These are phyloP conservation scores for Penicillium silybi DNA, from an alignment of 495 filamentous ascomycete genomes.

Conservation along the genomic window DNA sequence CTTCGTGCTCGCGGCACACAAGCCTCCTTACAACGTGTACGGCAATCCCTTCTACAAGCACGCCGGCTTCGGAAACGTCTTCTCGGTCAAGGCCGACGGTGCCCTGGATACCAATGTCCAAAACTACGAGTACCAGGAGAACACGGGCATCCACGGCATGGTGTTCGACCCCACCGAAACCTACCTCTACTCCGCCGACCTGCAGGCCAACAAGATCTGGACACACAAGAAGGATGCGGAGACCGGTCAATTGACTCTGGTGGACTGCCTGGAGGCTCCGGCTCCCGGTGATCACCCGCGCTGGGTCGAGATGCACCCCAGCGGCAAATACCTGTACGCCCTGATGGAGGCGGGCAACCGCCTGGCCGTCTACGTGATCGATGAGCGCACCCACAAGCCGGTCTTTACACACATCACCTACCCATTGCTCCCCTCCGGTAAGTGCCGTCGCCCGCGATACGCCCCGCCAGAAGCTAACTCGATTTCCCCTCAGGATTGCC, in stretches of 20 bases:
- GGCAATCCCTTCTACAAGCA: conserved; percentile 84
- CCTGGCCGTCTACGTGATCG: conserved; percentile 74
- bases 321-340: conserved; percentile 72
- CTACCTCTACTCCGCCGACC: conserved; percentile 82
- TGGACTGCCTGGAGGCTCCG: conserved; percentile 69
- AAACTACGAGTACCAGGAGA: conserved; percentile 68
- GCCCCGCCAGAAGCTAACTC: conserved; percentile 19
- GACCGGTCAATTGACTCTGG: conserved; percentile 59
- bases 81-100: conserved; percentile 61
- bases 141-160: conserved; percentile 84
- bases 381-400: conserved; percentile 69
- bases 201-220: conserved; percentile 83
- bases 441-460: conserved; percentile 1
- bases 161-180: conserved; percentile 81
- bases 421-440: conserved; percentile 71
- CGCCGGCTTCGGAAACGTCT: conserved; percentile 75
- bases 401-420: conserved; percentile 75
- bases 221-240: conserved; percentile 66
- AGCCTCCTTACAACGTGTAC: conserved; percentile 76
- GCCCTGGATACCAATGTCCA: conserved; percentile 65
- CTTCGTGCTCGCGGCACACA: conserved; percentile 72
- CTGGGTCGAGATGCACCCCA: conserved; percentile 78
- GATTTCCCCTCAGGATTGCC: conserved; percentile 43
- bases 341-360: conserved; percentile 84
- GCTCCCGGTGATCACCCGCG: conserved; percentile 69